Conservation (phyloP, 1,284 basidiomycete species). For the Malassezia japonica region DNA sequence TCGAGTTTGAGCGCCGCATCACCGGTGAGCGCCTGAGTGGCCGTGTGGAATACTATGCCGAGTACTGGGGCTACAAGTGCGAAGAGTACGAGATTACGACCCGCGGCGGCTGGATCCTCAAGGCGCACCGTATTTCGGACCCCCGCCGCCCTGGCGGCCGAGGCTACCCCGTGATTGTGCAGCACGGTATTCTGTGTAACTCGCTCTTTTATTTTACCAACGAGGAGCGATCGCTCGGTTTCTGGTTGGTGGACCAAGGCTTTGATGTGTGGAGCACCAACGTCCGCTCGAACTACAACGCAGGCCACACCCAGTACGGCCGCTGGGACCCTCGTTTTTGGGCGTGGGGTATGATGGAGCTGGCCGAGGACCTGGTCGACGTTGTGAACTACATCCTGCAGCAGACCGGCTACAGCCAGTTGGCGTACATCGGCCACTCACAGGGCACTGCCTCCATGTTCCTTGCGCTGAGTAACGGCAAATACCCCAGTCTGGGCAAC, state of each 20-base stretch:
- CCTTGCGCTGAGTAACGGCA: slow-evolving; percentile 40
- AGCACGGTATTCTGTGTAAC: slow-evolving; percentile 47
- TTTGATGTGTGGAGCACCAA: slow-evolving; percentile 48
- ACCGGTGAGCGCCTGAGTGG: slow-evolving; percentile 43
- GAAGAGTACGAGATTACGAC: slow-evolving; percentile 46
- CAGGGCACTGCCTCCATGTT: slow-evolving; percentile 47
- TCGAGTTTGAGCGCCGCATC: slow-evolving; percentile 45
- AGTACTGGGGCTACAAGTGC: slow-evolving; percentile 49
- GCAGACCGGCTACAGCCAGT: slow-evolving; percentile 30
- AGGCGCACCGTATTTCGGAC: slow-evolving; percentile 45
- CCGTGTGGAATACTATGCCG: slow-evolving; percentile 42
- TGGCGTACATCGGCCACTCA: slow-evolving; percentile 45
- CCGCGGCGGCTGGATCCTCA: slow-evolving; percentile 45
- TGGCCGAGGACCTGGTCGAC: slow-evolving; percentile 42
- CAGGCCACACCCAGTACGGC: slow-evolving; percentile 40
- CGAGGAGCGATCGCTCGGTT: slow-evolving; percentile 45
- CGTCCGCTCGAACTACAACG: slow-evolving; percentile 43
- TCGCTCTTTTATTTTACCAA: slow-evolving; percentile 41
- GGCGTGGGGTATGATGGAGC: slow-evolving; percentile 46
- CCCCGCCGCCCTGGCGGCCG: slow-evolving; percentile 35
- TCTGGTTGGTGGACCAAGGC: slow-evolving; percentile 48
- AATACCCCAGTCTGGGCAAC: slow-evolving; percentile 38
- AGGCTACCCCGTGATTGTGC: slow-evolving; percentile 45
- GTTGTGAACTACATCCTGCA: slow-evolving; percentile 42
- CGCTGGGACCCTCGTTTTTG: slow-evolving; percentile 46